Base-by-base conservation (phyloP, 352 stramenopile genomes). In the Globisporangium mamillatum region DNA sequence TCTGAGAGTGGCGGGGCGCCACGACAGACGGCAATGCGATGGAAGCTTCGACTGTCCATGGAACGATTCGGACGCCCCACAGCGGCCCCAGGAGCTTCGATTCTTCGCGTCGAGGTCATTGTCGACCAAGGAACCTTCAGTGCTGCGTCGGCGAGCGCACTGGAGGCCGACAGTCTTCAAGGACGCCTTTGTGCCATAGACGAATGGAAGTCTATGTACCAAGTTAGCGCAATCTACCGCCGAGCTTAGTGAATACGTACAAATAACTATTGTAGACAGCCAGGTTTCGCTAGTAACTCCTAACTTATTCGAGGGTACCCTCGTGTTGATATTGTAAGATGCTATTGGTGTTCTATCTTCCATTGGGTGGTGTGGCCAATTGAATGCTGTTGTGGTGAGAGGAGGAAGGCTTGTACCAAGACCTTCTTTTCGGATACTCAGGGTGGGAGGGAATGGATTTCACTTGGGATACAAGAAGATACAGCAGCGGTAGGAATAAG, bases 61-160 rank as follows among this genome's bases (percentile, higher is more conserved):
- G 62, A 67, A 54, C 62, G 62, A 8, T 67, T 67, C 14, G 62
- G 62, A 6, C 62, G 24, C 14, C 62, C 52, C 18, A 54, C 62
- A 2, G 34, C 52, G 3, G 6, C 62, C 6, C 62, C 52, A 14
- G 52, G 52, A 16, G 34, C 62, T 16, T 34, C 62, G 6, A 48
- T 61, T 36, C 62, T 67, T 4, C 50, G 20, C 2, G n/a, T 67
- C 18, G 62, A 67, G 2, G 14, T 60, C 24, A 24, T 48, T 18
- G 62, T 60, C 4, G 52, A 67, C 22, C 22, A 54, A 18, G 62
- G 62, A 38, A 22, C 38, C 24, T 41, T 38, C 5, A 29, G 10
- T 38, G 62, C n/a, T 16, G 25, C 36, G 0, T 18, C 38, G 5
- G 24, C 53, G 10, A 41, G 16, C 25, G 12, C 12, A 4, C 25